phyloP scores from a whole-genome alignment of 1,284 basidiomycete species.

The Lentinula novae-zelandiae region DNA sequence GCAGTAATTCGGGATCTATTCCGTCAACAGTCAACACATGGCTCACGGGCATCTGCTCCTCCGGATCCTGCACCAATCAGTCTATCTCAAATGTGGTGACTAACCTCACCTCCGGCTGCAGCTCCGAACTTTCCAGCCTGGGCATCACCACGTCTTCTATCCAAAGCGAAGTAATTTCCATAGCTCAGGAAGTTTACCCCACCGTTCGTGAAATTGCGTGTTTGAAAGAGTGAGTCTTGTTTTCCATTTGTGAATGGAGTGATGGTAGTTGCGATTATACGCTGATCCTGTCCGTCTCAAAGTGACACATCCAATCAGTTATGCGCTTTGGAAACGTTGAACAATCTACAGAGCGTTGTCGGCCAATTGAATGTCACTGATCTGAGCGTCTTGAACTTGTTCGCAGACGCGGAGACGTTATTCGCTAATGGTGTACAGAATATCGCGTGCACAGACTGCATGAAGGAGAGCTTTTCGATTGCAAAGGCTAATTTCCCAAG shows the following conservation, averaged over 20 bases:
- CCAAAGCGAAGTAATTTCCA: slow-evolving; percentile 26
- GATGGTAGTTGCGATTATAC: not conserved
- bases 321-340: slow-evolving; percentile 50
- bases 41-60: slow-evolving; percentile 25
- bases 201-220: slow-evolving; percentile 46
- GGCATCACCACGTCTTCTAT: slow-evolving; percentile 21
- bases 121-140: slow-evolving; percentile 37
- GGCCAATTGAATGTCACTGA: slow-evolving; percentile 31
- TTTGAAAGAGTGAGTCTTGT: slow-evolving; percentile 49
- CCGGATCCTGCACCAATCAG: slow-evolving; percentile 26
- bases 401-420: slow-evolving; percentile 23
- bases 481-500: slow-evolving; percentile 27
- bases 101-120: slow-evolving; percentile 45
- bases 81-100: slow-evolving; percentile 36
- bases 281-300: slow-evolving; percentile 3
- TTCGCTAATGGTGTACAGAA: slow-evolving; percentile 24
- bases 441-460: slow-evolving; percentile 43
- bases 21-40: slow-evolving; percentile 17
- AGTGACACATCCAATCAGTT: slow-evolving; percentile 38
- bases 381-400: slow-evolving; percentile 24
- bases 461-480: slow-evolving; percentile 40
- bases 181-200: slow-evolving; percentile 46
- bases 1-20: slow-evolving; percentile 4
- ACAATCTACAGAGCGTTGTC: slow-evolving; percentile 37
- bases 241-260: not conserved